A percentile compares a stretch with the other conserved stretches of the same genome.
These are phyloP conservation scores for Chytridium lagenaria DNA, from an alignment of 371 early-diverging fungal genomes.

Conservation along the genomic window DNA sequence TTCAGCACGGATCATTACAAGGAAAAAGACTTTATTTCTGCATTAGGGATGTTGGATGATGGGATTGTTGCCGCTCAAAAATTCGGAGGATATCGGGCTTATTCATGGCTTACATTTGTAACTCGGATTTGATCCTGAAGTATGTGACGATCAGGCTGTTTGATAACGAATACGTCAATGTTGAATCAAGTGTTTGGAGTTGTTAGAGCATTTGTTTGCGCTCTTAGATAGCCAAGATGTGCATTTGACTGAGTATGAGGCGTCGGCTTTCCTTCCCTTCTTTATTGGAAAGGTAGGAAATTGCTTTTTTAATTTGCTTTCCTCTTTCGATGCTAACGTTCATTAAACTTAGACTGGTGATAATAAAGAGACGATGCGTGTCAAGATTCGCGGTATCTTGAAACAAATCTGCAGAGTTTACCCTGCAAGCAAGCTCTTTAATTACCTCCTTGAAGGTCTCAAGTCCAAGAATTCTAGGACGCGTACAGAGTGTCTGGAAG, in stretches of 20 bases:
- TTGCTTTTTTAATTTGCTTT: too few species aligned
- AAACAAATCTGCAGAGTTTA: conserved; percentile 71
- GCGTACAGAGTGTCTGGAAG: conserved; percentile 84
- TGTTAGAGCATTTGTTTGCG: conserved; percentile 71
- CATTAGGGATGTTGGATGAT: conserved; percentile 72
- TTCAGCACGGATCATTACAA: conserved; percentile 85
- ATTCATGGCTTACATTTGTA: conserved; percentile 64
- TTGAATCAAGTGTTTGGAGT: conserved; percentile 78
- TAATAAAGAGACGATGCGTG: conserved; percentile 79
- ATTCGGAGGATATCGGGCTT: conserved; percentile 50
- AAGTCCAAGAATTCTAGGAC: conserved; percentile 81
- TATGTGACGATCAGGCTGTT: conserved; percentile 85
- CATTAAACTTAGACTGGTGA: too few species aligned
- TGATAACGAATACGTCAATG: conserved; percentile 89
- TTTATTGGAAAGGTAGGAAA: conserved; percentile 77
- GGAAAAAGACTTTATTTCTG: conserved; percentile 75
- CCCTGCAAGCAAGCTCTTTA: conserved; percentile 80
- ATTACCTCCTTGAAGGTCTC: conserved; percentile 72
- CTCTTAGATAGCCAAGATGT: conserved; percentile 68
- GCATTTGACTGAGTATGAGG: conserved; percentile 80
- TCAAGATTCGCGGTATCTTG: conserved; percentile 69
- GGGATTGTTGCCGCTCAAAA: conserved; percentile 38
- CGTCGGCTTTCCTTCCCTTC: conserved; percentile 75
- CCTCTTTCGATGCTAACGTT: too few species aligned
- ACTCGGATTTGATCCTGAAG: conserved; percentile 80